Evolutionary conservation across 164 flowering plant species (phyloP), one percentile per base, ranked within the genome.

Genomic region (Malania oleifera): DNA sequence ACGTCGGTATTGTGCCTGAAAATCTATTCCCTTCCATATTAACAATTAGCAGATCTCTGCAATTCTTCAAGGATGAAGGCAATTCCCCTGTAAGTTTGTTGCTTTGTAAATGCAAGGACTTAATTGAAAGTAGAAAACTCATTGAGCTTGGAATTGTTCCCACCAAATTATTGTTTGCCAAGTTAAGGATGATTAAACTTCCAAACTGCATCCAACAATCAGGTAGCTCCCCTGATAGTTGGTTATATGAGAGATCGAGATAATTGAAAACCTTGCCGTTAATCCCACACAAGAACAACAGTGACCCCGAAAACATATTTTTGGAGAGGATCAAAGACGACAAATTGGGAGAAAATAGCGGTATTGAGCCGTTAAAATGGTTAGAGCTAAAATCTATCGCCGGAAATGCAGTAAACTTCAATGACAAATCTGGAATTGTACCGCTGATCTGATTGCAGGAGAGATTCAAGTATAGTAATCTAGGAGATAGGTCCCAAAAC

Each of bases 381-480:
- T n/a, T n/a, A n/a, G n/a, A n/a, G n/a, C n/a, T n/a, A n/a, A n/a
- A n/a, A n/a, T n/a, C n/a, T n/a, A n/a, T n/a, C n/a, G n/a, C n/a
- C n/a, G n/a, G n/a, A n/a, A n/a, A n/a, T n/a, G n/a, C n/a, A n/a
- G n/a, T n/a, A n/a, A n/a, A n/a, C n/a, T n/a, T n/a, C n/a, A n/a
- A n/a, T n/a, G n/a, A n/a, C n/a, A n/a, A n/a, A n/a, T n/a, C n/a
- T 22, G 62, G 68, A 41, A 58, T 10, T 1, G 43, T 24, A 11
- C 63, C 46, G 10, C 43, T 27, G 18, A 65, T 57, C 1, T 17
- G 43, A 52, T 65, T 65, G 46, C 52, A 15, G 0, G 68, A 47
- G 51, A 58, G 68, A 41, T 58, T 52, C 35, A 64, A 64, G 52
- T 29, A 6, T 20, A 40, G 34, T 8, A 17, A 15, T 25, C 23